These are phyloP conservation scores for Boletus speciosus DNA, from an alignment of 768 basidiomycete genomes.

Conservation along the genomic window DNA sequence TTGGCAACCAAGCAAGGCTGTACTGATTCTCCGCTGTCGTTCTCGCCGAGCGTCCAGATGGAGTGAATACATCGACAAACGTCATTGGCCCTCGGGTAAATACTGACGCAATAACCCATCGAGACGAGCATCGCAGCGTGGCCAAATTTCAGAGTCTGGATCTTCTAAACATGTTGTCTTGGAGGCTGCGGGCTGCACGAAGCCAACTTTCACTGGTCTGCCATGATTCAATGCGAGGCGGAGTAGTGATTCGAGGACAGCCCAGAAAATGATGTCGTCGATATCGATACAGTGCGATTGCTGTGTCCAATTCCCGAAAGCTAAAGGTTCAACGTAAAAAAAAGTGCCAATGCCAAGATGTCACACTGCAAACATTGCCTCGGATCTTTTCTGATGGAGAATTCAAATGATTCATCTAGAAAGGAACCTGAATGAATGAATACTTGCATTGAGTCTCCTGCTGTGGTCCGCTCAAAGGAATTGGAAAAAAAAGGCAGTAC, in stretches of 20 bases:
- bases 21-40: neutral
- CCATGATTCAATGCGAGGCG: neutral
- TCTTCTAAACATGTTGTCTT: neutral
- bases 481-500: neutral
- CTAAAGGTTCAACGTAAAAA: too few relatives aligned
- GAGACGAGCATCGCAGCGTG: too few relatives aligned
- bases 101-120: too few relatives aligned
- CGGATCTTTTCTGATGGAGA: too few relatives aligned
- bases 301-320: neutral
- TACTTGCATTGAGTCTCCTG: too few relatives aligned
- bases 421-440: too few relatives aligned
- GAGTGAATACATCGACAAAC: neutral
- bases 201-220: neutral
- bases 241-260: neutral
- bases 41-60: neutral
- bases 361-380: too few relatives aligned
- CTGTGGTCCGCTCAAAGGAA: neutral
- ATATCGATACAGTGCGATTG: neutral
- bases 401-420: too few relatives aligned
- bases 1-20: too few relatives aligned
- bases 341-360: too few relatives aligned
- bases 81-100: too few relatives aligned
- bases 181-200: neutral
- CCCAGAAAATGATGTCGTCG: neutral
- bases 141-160: neutral